A percentile compares a stretch with the other conserved stretches of the same genome.
These are phyloP conservation scores for Areca catechu DNA, from an alignment of 176 grass and related monocot genomes.

Conservation along the genomic window DNA sequence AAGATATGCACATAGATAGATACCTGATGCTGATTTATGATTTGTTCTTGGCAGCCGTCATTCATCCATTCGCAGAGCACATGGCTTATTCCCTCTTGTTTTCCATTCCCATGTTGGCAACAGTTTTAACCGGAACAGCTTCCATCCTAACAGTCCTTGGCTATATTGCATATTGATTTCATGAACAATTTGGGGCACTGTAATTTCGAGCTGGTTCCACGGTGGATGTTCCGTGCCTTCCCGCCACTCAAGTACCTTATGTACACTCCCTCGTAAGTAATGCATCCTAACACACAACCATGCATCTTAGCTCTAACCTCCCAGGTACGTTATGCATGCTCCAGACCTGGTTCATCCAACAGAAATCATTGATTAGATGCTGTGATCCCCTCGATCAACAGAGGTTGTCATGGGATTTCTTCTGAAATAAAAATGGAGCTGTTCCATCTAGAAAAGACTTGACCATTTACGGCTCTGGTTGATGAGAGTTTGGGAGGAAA, in stretches of 20 bases:
- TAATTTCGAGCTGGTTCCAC: slow-evolving; percentile 83
- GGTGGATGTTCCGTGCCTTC: slow-evolving; percentile 50
- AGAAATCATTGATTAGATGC: too few relatives aligned
- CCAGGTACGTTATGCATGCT: too few relatives aligned
- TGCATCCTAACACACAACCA: too few relatives aligned
- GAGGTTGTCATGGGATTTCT: too few relatives aligned
- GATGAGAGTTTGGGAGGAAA: too few relatives aligned
- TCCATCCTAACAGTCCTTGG: slow-evolving; percentile 32
- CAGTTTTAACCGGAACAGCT: slow-evolving; percentile 23
- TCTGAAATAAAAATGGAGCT: too few relatives aligned
- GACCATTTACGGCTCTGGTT: too few relatives aligned
- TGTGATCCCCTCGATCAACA: too few relatives aligned
- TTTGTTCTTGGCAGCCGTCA: slow-evolving; percentile 52
- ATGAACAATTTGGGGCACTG: slow-evolving; percentile 98
- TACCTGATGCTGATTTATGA: not conserved
- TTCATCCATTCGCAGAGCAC: slow-evolving; percentile 84
- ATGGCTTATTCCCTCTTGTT: slow-evolving; percentile 60
- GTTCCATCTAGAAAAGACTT: too few relatives aligned
- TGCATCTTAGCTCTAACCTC: too few relatives aligned
- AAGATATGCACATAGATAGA: too few relatives aligned
- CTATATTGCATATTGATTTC: slow-evolving; percentile 64
- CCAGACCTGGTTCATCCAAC: too few relatives aligned
- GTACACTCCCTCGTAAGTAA: slow-evolving; percentile 95
- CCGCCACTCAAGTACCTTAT: slow-evolving; percentile 92
- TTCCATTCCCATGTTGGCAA: slow-evolving; percentile 41